Percentiles rank a stretch among this genome's conserved stretches.
These are phyloP conservation scores for Ophiocordyceps camponoti-floridani DNA, from an alignment of 2,329 filamentous ascomycete species.

Conservation along the genomic window DNA sequence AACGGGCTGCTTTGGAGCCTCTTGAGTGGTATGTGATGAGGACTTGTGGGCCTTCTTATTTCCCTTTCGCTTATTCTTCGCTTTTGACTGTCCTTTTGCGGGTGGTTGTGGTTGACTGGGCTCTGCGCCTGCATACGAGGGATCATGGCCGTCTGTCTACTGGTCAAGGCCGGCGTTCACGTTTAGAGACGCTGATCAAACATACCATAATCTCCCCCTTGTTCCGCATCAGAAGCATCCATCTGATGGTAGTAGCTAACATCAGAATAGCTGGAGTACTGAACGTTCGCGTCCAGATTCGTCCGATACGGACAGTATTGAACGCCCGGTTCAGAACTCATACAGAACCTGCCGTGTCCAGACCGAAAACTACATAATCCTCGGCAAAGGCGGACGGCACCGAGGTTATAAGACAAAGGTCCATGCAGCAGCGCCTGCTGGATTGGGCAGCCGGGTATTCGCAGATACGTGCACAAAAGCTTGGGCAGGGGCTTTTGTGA, in stretches of 20 bases:
- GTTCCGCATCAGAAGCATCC: constrained; percentile 22
- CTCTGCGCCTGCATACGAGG: not conserved
- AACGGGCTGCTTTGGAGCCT: not conserved
- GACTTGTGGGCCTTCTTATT: not conserved
- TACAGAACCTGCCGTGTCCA: constrained; percentile 19
- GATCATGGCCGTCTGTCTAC: not conserved
- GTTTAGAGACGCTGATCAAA: not conserved
- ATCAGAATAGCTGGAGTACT: constrained; percentile 13
- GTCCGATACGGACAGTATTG: constrained; percentile 21
- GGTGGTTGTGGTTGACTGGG: not conserved
- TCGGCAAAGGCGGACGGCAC: constrained; percentile 10
- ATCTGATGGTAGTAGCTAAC: constrained; percentile 8
- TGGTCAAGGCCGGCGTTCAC: not conserved
- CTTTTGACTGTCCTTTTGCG: not conserved
- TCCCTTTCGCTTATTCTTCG: not conserved
- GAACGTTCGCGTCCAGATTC: constrained; percentile 20
- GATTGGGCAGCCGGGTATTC: constrained; percentile 15
- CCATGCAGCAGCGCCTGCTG: constrained; percentile 14
- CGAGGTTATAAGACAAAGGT: constrained; percentile 15
- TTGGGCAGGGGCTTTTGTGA: constrained; percentile 1
- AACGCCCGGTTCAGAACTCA: constrained; percentile 19
- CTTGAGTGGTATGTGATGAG: not conserved
- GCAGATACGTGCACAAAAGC: constrained; percentile 8
- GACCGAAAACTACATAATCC: constrained; percentile 7
- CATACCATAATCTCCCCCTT: constrained; percentile 6